Base-by-base conservation (phyloP, 1,284 basidiomycete species). In the Takashimella tepidaria region DNA sequence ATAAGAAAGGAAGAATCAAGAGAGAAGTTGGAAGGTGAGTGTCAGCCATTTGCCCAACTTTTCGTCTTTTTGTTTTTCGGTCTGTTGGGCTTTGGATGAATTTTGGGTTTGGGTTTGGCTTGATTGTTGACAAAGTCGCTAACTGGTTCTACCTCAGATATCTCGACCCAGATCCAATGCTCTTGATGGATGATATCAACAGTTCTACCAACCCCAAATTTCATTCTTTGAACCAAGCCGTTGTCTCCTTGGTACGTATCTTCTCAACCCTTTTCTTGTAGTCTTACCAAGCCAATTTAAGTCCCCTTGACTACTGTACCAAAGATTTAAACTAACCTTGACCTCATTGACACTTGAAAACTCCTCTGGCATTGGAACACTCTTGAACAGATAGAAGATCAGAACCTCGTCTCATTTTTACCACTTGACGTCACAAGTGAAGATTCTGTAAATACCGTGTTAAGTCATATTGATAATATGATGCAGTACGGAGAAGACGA, bases 311-410 rank as follows among this genome's bases (percentile, higher is more conserved):
- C n/a, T n/a, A n/a, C n/a, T n/a, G n/a, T n/a, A n/a, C n/a, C n/a
- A n/a, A n/a, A n/a, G n/a, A n/a, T n/a, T n/a, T n/a, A n/a, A n/a
- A n/a, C n/a, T n/a, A n/a, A n/a, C n/a, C n/a, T n/a, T n/a, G n/a
- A n/a, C n/a, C n/a, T n/a, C n/a, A n/a, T n/a, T n/a, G n/a, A n/a
- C n/a, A n/a, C n/a, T n/a, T n/a, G n/a, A n/a, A n/a, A n/a, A n/a
- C n/a, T n/a, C n/a, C n/a, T n/a, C n/a, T n/a, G n/a, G n/a, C n/a
- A n/a, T n/a, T n/a, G n/a, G n/a, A n/a, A n/a, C n/a, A n/a, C n/a
- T n/a, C n/a, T n/a, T n/a, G n/a, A n/a, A 45, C 72, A 96, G 91
- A 98, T 99, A 71, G 92, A 98, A 73, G 96, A 98, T 70, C 93
- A 98, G 73, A 95, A 93, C 47, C 83, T 99, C 53, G 96, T 99